A percentile compares a stretch with the other conserved stretches of the same genome.
These are phyloP conservation scores for Blastobotrys persicus DNA, from an alignment of 1,139 yeast genomes.

Conservation along the genomic window DNA sequence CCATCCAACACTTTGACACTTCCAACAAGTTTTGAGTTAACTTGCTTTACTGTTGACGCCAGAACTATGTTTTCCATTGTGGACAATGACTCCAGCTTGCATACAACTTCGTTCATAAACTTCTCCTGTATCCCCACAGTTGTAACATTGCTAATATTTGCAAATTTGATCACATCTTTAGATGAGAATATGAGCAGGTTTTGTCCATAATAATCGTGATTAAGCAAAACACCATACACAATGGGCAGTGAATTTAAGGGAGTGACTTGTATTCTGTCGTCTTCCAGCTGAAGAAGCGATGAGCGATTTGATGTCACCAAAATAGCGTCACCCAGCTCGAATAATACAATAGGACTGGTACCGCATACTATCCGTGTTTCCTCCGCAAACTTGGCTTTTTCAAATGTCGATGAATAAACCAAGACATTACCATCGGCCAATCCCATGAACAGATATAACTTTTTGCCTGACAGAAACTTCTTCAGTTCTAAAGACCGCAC, in stretches of 20 bases:
- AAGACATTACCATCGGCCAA: conserved; percentile 4
- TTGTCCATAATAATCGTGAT: conserved; percentile 1
- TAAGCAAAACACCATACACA: neutral
- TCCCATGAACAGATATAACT: neutral
- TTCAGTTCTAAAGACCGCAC: neutral
- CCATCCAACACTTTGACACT: conserved; percentile 2
- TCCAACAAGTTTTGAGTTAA: conserved; percentile 3
- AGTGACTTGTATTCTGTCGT: neutral
- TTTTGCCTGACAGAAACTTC: neutral
- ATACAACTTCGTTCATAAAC: neutral
- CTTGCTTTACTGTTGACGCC: neutral
- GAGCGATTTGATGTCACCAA: conserved; percentile 1
- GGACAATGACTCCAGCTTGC: neutral
- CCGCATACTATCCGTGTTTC: conserved; percentile 1
- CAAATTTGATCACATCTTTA: neutral
- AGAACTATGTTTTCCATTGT: neutral
- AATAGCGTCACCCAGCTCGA: neutral
- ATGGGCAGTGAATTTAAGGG: neutral
- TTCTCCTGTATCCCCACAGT: conserved; percentile 2
- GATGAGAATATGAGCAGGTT: neutral
- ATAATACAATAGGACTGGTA: conserved; percentile 1
- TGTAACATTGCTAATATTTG: conserved; percentile 1
- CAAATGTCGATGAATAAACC: neutral
- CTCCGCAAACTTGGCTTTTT: neutral
- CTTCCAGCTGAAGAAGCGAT: neutral